phyloP scores from a whole-genome alignment of 2,329 filamentous ascomycete species.

The Ambrosiella xylebori region DNA sequence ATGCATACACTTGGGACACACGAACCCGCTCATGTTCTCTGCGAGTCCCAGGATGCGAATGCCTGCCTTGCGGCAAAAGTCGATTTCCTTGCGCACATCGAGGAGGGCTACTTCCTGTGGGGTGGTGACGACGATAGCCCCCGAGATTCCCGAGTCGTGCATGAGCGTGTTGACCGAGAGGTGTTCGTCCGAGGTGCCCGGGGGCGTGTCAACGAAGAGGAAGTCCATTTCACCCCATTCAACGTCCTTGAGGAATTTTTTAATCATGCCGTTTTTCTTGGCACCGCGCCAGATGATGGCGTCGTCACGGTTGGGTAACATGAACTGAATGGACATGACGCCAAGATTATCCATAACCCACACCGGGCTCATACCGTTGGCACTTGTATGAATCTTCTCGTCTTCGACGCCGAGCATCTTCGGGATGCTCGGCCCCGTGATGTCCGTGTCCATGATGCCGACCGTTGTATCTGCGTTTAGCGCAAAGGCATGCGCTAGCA shows the following conservation, averaged over 20 bases:
- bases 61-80: conserved; percentile 89
- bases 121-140: conserved; percentile 82
- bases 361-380: conserved; percentile 80
- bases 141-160: conserved; percentile 81
- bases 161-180: conserved; percentile 83
- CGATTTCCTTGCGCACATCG: conserved; percentile 92
- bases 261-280: conserved; percentile 97
- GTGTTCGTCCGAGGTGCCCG: conserved; percentile 90
- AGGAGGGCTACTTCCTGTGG: conserved; percentile 86
- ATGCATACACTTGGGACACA: conserved; percentile 80
- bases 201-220: conserved; percentile 84
- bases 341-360: conserved; percentile 90
- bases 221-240: conserved; percentile 95
- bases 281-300: conserved; percentile 94
- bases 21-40: conserved; percentile 96
- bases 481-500: conserved; percentile 80
- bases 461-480: conserved; percentile 62
- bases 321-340: conserved; percentile 97
- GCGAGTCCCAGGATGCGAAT: conserved; percentile 79
- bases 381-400: conserved; percentile 84
- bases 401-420: conserved; percentile 97
- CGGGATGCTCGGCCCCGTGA: conserved; percentile 87
- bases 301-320: conserved; percentile 85
- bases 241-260: conserved; percentile 94
- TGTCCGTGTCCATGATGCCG: conserved; percentile 95